Base-by-base conservation (phyloP, 1,284 basidiomycete genomes). In the Sparassis latifolia region DNA sequence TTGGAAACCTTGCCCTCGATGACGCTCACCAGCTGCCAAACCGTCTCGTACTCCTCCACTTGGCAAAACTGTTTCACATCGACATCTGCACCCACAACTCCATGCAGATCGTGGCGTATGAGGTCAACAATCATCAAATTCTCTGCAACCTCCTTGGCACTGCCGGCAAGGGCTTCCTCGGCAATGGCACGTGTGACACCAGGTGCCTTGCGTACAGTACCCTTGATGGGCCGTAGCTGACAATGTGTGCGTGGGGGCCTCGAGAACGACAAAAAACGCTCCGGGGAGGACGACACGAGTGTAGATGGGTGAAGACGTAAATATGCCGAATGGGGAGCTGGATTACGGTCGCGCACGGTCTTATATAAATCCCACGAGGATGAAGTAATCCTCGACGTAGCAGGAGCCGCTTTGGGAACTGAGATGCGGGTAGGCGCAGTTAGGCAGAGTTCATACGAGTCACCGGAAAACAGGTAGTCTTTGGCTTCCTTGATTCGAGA, bases 91-190 rank as follows among this genome's bases (percentile, higher is more conserved):
- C 89, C 74, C 58, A 97, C 73, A 62, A 91, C 71, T 62, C 84
- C 69, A 73, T 88, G 83, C 33, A 99, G 73, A 68, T 99, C 96
- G 52, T 97, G 91, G 10, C 94, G 82, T 60, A 97, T 97, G 40
- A 98, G 78, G 64, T 98, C 96, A 28, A 97, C 96, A 58, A 99
- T 98, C 96, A 99, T 98, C 48, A 98, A 71, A 65, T 99, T 99
- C 71, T 98, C 96, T 0, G 95, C 96, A 1, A 96, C 83, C 67
- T 99, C 96, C 68, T 98, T 99, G 41, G 75, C 72, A 64, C 91
- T 94, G 4, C 82, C 83, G 28, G 78, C 74, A 33, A 99, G 72
- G 2, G 77, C 67, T 59, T 79, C 58, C 60, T 86, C 83, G 6
- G 87, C 87, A 37, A 78, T 71, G 33, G 75, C 76, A 7, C 84